These are phyloP conservation scores for Suhomyces ambrosiae DNA, from an alignment of 1,139 yeast genomes.

Conservation along the genomic window DNA sequence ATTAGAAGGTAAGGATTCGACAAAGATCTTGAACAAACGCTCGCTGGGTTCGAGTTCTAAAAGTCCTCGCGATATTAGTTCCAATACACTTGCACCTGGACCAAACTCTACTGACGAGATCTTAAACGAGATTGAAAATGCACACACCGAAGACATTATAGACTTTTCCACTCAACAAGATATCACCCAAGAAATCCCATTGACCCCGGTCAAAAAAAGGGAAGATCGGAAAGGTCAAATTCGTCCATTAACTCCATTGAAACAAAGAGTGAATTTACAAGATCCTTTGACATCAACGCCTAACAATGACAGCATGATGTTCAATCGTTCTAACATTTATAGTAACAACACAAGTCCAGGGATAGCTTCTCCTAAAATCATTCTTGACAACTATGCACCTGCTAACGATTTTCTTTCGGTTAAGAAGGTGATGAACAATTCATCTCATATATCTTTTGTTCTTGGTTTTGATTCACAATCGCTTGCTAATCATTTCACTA, in stretches of 20 bases:
- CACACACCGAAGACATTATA: slow-evolving; percentile 38
- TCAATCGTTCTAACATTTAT: slow-evolving; percentile 9
- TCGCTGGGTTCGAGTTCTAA: not conserved
- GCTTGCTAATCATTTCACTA: slow-evolving; percentile 78
- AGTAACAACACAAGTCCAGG: slow-evolving; percentile 20
- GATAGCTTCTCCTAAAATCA: slow-evolving; percentile 33
- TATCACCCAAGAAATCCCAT: slow-evolving; percentile 31
- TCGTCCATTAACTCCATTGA: slow-evolving; percentile 10
- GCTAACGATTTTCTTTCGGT: slow-evolving; percentile 35
- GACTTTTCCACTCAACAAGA: slow-evolving; percentile 25
- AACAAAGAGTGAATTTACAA: slow-evolving; percentile 3
- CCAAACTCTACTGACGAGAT: slow-evolving; percentile 37
- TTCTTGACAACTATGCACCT: slow-evolving; percentile 41
- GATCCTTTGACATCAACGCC: slow-evolving; percentile 21
- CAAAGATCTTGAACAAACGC: slow-evolving; percentile 3
- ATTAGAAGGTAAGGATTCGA: slow-evolving; percentile 64
- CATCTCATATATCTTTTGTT: slow-evolving; percentile 75
- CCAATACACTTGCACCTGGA: slow-evolving; percentile 3
- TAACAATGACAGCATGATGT: slow-evolving; percentile 12
- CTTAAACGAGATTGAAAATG: slow-evolving; percentile 44
- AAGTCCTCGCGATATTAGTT: slow-evolving; percentile 6
- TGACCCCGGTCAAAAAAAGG: slow-evolving; percentile 25
- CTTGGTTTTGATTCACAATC: slow-evolving; percentile 66
- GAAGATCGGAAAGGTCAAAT: not conserved
- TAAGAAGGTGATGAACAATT: slow-evolving; percentile 37